A percentile compares a stretch with the other conserved stretches of the same genome.
These are phyloP conservation scores for Chenopodium berlandieri DNA, from an alignment of 148 eudicot genomes.

Conservation along the genomic window DNA sequence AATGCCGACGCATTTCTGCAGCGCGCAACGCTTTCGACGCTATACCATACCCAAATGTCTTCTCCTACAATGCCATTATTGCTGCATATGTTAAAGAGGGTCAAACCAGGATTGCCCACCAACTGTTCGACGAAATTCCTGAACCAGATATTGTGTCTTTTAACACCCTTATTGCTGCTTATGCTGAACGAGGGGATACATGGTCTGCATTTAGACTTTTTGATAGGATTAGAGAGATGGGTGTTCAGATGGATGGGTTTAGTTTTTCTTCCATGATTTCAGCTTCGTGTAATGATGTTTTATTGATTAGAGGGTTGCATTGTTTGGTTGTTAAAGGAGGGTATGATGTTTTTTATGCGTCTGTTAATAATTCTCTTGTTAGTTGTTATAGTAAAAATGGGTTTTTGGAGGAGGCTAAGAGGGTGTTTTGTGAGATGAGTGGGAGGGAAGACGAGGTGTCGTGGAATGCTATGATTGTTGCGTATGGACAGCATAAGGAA, in stretches of 20 bases:
- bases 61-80: conserved; percentile 67
- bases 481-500: conserved; percentile 54
- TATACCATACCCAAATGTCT: conserved; percentile 58
- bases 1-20: conserved; percentile 49
- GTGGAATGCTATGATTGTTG: conserved; percentile 89
- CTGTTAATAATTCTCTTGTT: conserved; percentile 62
- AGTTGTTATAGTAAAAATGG: conserved; percentile 62
- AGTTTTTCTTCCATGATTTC: conserved; percentile 56
- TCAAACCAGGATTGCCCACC: conserved; percentile 45
- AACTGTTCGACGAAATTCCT: conserved; percentile 77
- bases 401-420: conserved; percentile 48
- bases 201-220: conserved; percentile 42
- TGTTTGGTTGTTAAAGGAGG: conserved; percentile 54
- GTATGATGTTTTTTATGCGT: conserved; percentile 49
- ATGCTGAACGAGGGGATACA: conserved; percentile 54
- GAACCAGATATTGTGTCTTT: conserved; percentile 66
- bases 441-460: conserved; percentile 67
- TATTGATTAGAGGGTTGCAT: conserved; percentile 50
- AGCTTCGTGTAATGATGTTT: conserved; percentile 38
- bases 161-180: conserved; percentile 71
- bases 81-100: conserved; percentile 56
- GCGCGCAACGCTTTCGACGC: conserved; percentile 51
- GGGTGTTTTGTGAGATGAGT: conserved; percentile 45
- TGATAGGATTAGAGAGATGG: conserved; percentile 43
- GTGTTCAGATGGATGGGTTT: conserved; percentile 61